Base-by-base conservation (phyloP, 768 basidiomycete genomes). In the Neoboletus brunneissimus region DNA sequence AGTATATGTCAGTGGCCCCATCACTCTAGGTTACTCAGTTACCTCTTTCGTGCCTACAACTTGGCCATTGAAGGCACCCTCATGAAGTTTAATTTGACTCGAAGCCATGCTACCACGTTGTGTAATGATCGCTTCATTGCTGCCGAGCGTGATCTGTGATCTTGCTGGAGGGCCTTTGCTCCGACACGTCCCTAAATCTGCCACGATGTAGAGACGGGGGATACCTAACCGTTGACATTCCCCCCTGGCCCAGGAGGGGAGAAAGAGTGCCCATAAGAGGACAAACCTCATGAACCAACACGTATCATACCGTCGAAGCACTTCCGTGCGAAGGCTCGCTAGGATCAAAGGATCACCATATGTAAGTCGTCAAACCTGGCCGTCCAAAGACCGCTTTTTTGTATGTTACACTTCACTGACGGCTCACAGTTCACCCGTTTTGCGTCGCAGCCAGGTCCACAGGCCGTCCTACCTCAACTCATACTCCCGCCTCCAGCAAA, bases 281-380 rank as follows among this genome's bases (percentile, higher is more conserved):
- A 2, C 23, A 40, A 27, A 50, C 57, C 50, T 49, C 32, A 35
- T 46, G 59, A 45, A 20, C 59, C 40, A 37, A 15, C 37, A 20
- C 41, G 25, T 12, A 42, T 38, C 56, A 48, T 34, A 25, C 29
- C 34, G 35, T 50, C 56, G 49, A 56, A 66, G 46, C 51, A 35
- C 37, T 43, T 55, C 37, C 57, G 63, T 65, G 64, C 53, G 48
- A 67, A 61, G 65, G 10, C 47, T 60, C 61, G 61, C 53, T 55
- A 64, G 54, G 37, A 53, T 55, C 57, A 61, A 56, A 56, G 48
- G 35, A 48, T 54, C 48, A 45, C 51, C 46, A 40, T 61, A 38
- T 48, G 29, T 43, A 22, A 46, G 23, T 51, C 49, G 15, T 53
- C 44, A 35, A 41, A 15, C 42, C 50, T 51, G 18, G 44, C 57